Conservation (phyloP, 1,284 basidiomycete genomes). For the Lentinula novae-zelandiae region DNA sequence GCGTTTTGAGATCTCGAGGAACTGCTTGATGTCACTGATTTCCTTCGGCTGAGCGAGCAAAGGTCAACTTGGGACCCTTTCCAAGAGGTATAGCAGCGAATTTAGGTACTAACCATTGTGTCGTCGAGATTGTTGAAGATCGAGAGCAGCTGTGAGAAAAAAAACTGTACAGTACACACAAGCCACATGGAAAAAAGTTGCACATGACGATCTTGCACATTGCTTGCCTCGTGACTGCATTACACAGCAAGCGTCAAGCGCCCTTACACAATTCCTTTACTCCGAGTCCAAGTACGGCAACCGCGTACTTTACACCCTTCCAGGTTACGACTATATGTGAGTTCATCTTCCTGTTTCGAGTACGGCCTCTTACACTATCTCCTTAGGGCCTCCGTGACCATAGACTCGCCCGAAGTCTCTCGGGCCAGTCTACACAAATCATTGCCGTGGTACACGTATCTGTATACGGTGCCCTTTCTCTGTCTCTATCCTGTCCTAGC, state of each 20-base stretch:
- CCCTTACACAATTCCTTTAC: neutral
- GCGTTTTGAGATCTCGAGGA: conserved; percentile 94
- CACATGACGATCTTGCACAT: neutral
- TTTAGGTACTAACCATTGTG: conserved; percentile 9
- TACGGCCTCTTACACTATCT: neutral
- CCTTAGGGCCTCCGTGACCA: conserved; percentile 40
- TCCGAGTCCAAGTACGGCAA: neutral
- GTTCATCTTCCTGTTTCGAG: neutral
- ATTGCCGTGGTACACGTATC: conserved; percentile 73
- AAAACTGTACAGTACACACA: neutral
- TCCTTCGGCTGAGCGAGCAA: conserved; percentile 78
- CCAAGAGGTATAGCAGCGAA: neutral
- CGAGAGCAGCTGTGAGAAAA: neutral
- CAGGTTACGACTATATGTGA: neutral
- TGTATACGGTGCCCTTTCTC: conserved; percentile 86
- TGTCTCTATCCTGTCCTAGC: conserved; percentile 87
- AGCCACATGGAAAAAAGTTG: neutral
- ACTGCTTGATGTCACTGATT: conserved; percentile 98
- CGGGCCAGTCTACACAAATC: conserved; percentile 77
- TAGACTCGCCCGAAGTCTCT: conserved; percentile 86
- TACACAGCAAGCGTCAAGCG: neutral
- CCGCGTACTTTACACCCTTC: conserved; percentile 1
- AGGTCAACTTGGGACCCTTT: neutral
- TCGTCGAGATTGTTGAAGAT: conserved; percentile 6
- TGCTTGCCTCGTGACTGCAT: neutral